Conservation (phyloP, 2,329 filamentous ascomycete species). For the Incumbomyces lentus region DNA sequence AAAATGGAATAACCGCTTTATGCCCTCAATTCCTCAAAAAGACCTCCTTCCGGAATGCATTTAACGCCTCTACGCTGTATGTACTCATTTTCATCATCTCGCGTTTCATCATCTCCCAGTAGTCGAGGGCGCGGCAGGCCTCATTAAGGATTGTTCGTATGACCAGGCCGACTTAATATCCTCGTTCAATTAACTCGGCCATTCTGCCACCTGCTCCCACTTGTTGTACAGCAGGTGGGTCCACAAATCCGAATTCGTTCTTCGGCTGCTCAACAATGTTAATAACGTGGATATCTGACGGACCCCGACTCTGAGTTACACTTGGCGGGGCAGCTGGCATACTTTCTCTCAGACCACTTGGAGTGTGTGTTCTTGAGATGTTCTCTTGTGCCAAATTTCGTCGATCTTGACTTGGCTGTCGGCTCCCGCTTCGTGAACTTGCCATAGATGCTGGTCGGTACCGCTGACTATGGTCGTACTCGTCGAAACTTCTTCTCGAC, state of each 20-base stretch:
- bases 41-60: too few species aligned
- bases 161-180: background rate
- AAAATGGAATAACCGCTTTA: too few species aligned
- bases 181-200: constrained; percentile 18
- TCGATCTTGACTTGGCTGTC: constrained; percentile 4
- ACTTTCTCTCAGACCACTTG: constrained; percentile 9
- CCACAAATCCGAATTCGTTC: constrained; percentile 7
- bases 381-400: background rate
- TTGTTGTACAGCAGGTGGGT: constrained; percentile 1
- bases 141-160: too few species aligned
- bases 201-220: constrained; percentile 15
- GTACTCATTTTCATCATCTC: too few species aligned
- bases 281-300: background rate
- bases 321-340: constrained; percentile 7
- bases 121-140: too few species aligned
- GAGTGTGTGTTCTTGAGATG: constrained; percentile 3
- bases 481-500: constrained; percentile 15
- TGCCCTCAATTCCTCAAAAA: too few species aligned
- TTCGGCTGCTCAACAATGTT: background rate
- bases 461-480: constrained; percentile 9
- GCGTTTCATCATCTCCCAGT: too few species aligned
- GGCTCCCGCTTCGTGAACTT: constrained; percentile 1
- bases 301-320: background rate
- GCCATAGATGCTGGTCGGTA: constrained; percentile 10
- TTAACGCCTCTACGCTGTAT: too few species aligned